Base-by-base conservation (phyloP, 192 early-diverging fungal species). In the Coemansia guatemalensis region DNA sequence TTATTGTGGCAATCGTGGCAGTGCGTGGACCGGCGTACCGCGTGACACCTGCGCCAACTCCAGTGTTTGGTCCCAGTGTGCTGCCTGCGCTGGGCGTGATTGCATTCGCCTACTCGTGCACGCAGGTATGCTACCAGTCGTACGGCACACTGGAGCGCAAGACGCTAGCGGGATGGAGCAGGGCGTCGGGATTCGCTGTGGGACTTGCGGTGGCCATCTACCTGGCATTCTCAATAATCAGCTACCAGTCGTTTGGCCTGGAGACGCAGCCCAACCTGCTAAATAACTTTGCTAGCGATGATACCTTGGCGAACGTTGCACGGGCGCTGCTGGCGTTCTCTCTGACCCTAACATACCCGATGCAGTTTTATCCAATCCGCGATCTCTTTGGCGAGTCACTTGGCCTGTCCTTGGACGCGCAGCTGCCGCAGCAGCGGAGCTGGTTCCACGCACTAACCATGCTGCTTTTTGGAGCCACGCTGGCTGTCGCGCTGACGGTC, bases 31-130 rank as follows among this genome's bases (percentile, higher is more conserved):
- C 86, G 14, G 53, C 76, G 0, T 88, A 87, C 30, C 27, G 22
- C 50, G 64, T 75, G 18, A 65, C 67, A 12, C 75, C 82, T 8
- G 84, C 83, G 49, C 83, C 85, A 0, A 76, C 73, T 21, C 74
- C 74, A 1, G 71, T 76, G 26, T 78, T 85, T 33, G 88, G 88
- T 5, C 67, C 80, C 32, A 86, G 86, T 73, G 72, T 86, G 24
- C 60, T 89, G 53, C 82, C 86, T 0, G 85, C 87, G 0, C 65
- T 88, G 21, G 88, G 87, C 48, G 83, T 88, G 53, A 87, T 88
- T 69, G 82, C 87, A 0, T 89, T 89, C 59, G 85, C 88, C 3
- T 88, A 86, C 72, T 79, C 85, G 14, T 87, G 85, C 30, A 66
- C 86, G 22, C 88, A 89, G 56, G 83, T 85, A 23, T 81, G 78